Evolutionary conservation across 305 asterid species (phyloP).

Genomic region (Fraxinus sp.): DNA sequence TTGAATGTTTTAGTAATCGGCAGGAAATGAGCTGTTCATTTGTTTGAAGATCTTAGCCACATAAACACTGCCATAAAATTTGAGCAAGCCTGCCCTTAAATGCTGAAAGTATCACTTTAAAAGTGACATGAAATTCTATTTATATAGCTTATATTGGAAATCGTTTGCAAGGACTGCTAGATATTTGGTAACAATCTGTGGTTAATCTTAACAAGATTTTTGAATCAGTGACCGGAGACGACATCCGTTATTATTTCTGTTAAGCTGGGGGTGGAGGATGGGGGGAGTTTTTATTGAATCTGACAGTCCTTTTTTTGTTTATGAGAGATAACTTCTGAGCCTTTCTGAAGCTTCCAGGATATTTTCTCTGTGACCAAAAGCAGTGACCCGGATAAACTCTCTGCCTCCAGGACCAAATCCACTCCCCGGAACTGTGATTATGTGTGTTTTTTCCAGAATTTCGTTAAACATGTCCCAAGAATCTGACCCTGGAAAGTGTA

Average conservation of each 20-base stretch:
- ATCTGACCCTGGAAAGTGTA: conserved; percentile 73
- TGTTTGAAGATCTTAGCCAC: not conserved
- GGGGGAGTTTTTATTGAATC: not conserved
- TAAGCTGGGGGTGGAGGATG: not conserved
- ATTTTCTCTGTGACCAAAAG: conserved; percentile 67
- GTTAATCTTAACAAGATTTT: conserved; percentile 2
- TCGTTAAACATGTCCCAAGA: conserved; percentile 78
- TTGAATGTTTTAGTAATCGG: not conserved
- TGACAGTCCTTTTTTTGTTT: not conserved
- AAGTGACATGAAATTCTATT: not conserved
- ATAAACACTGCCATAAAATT: conserved; percentile 5
- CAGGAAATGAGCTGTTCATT: not conserved
- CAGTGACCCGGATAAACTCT: conserved; percentile 75
- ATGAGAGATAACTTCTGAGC: conserved; percentile 44
- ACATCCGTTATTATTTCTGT: not conserved
- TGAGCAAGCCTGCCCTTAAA: not conserved
- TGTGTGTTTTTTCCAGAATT: conserved; percentile 75
- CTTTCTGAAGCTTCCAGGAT: conserved; percentile 73
- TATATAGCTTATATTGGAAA: not conserved
- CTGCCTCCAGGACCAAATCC: conserved; percentile 94
- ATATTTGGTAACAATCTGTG: not conserved
- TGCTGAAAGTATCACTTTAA: not conserved
- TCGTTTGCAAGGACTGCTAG: not conserved
- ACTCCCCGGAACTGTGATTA: conserved; percentile 80
- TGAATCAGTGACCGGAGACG: not conserved